These are phyloP conservation scores for Murraya paniculata DNA, from an alignment of 345 rosid genomes.

Conservation along the genomic window DNA sequence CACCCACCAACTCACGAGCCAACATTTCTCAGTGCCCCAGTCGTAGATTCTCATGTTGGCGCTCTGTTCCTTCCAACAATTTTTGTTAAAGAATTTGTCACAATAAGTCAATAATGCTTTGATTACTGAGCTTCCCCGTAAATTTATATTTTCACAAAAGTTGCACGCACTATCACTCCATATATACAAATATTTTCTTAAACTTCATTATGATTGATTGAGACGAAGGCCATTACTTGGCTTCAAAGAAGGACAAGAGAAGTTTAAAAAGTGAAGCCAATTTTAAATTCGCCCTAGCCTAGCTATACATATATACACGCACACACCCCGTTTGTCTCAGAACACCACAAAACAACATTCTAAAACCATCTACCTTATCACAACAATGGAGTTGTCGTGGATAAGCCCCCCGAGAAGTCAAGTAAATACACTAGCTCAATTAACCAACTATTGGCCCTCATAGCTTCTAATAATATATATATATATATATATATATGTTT, in stretches of 20 bases:
- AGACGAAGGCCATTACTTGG: constrained; percentile 19
- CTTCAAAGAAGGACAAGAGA: constrained; percentile 20
- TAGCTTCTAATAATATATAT: background rate
- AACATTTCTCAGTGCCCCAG: background rate
- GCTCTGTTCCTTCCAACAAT: too few species aligned
- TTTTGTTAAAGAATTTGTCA: background rate
- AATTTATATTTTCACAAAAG: background rate
- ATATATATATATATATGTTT: too few species aligned
- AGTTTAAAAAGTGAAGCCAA: constrained; percentile 2
- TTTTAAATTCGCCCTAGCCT: background rate
- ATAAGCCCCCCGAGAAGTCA: constrained; percentile 8
- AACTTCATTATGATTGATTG: background rate
- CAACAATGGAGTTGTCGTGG: constrained; percentile 19
- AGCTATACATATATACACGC: constrained; percentile 20
- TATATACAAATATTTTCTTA: background rate
- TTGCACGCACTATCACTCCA: background rate
- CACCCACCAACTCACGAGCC: background rate
- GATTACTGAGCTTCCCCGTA: background rate
- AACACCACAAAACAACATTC: constrained; percentile 14
- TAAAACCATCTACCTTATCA: background rate
- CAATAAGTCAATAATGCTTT: background rate
- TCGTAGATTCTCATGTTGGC: too few species aligned
- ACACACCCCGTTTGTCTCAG: background rate
- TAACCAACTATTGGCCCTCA: background rate
- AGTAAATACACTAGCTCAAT: constrained; percentile 17